Conservation (phyloP, 2,329 filamentous ascomycete species). For the Colletotrichum sansevieriae region DNA sequence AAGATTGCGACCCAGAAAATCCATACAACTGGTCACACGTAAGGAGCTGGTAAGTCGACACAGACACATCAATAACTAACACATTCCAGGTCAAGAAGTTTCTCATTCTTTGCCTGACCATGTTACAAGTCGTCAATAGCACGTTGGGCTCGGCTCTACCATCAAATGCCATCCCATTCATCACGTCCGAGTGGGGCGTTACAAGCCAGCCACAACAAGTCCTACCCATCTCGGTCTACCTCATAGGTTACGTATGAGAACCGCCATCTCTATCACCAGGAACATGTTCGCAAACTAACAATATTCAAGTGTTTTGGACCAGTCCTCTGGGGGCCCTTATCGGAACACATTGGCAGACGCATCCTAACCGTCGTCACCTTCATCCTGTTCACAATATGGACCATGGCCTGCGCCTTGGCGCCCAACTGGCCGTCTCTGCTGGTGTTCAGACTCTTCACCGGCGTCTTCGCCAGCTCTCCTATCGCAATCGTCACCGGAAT, state of each 20-base stretch:
- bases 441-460: conserved; percentile 67
- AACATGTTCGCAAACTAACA: background rate
- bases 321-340: conserved; percentile 74
- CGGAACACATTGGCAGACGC: conserved; percentile 73
- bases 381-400: conserved; percentile 62
- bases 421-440: conserved; percentile 66
- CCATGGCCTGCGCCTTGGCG: conserved; percentile 68
- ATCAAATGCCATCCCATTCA: conserved; percentile 71
- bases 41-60: conserved; percentile 30
- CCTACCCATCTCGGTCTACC: conserved; percentile 73
- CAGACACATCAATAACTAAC: background rate
- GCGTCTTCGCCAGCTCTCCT: conserved; percentile 67
- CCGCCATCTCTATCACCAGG: background rate
- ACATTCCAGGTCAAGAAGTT: conserved; percentile 64
- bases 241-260: conserved; percentile 69
- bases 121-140: conserved; percentile 74
- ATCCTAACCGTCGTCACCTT: conserved; percentile 61
- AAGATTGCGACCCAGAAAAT: conserved; percentile 62
- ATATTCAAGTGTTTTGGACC: conserved; percentile 58
- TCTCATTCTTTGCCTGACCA: conserved; percentile 66
- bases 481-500: conserved; percentile 74
- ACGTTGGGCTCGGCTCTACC: conserved; percentile 76
- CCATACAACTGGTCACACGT: conserved; percentile 65
- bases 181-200: conserved; percentile 69
- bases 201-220: conserved; percentile 60